phyloP scores from a whole-genome alignment of 2,329 filamentous ascomycete species.

The Orbilia brochopaga region DNA sequence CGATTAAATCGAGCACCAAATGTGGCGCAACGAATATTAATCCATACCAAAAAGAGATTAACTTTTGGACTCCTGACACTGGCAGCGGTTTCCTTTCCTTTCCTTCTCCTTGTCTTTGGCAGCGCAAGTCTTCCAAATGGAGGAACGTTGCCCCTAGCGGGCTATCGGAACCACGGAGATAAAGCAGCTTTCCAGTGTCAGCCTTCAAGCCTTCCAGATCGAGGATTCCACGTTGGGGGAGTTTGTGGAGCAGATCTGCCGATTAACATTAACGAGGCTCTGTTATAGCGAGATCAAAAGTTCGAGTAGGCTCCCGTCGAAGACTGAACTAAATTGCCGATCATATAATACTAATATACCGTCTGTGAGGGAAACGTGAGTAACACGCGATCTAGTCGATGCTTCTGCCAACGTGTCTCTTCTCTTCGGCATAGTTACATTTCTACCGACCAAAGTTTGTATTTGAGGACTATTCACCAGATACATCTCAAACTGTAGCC shows the following conservation, averaged over 20 bases:
- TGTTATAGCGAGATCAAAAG: conserved; percentile 9
- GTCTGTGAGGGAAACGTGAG: conserved; percentile 29
- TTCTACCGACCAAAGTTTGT: neutral
- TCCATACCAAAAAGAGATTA: conserved; percentile 49
- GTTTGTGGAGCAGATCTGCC: conserved; percentile 7
- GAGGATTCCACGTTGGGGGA: conserved; percentile 13
- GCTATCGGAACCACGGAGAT: conserved; percentile 47
- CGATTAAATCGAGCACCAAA: conserved; percentile 20
- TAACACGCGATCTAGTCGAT: conserved; percentile 40
- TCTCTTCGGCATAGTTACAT: conserved; percentile 1
- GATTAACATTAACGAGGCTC: conserved; percentile 29
- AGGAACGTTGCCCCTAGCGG: conserved; percentile 42
- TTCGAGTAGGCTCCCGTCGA: conserved; percentile 41
- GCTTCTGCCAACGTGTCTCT: neutral
- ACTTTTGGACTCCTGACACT: conserved; percentile 42
- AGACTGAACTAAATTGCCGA: conserved; percentile 37
- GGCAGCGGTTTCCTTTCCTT: conserved; percentile 37
- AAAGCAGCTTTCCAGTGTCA: conserved; percentile 8
- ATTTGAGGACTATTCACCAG: neutral
- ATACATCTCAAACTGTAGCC: too few relatives aligned
- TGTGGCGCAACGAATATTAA: conserved; percentile 35
- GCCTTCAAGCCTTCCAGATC: conserved; percentile 19
- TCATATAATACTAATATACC: conserved; percentile 21
- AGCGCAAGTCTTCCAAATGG: conserved; percentile 33
- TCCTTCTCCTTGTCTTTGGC: conserved; percentile 11